Base-by-base conservation (phyloP, 441 rosid species). In the Corymbia calophylla region DNA sequence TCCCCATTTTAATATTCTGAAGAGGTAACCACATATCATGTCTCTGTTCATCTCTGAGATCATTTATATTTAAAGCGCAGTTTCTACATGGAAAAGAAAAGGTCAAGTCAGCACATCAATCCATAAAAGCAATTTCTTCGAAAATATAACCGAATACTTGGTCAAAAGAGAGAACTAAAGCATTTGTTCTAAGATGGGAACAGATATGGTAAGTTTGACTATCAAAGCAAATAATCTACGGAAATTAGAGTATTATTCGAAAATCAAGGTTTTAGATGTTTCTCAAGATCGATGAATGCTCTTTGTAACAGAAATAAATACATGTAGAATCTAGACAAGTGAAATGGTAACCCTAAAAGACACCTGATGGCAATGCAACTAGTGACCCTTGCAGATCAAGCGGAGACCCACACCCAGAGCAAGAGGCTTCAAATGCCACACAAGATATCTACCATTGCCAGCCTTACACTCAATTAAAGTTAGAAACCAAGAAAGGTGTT, bases 21-120 rank as follows among this genome's bases (percentile, higher is more conserved):
- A 98, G 99, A 88, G 97, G 93, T 90, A 96, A 86, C 99, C 99
- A 98, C 96, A 96, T 93, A 88, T 97, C 98, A 87, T 94, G 96
- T 90, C 98, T 95, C 92, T 93, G 95, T 47, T 97, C 96, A 87
- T 94, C 98, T 89, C 96, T 92, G 53, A 94, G 91, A 87, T 95
- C 96, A 64, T 92, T 94, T 88, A 98, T 91, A 90, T 94, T 93
- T 62, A 97, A 91, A 3, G 95, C 91, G 92, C 97, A 97, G 31
- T 92, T 92, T 32, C 99, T 97, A 94, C 66, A 91, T 86, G 89
- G 58, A 82, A 62, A 5, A 77, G 14, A 77, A 39, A 44, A 77
- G 51, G 11, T 44, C 29, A 39, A 53, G 48, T 64, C n/a, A 66
- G 44, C 35, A 27, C 66, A 13, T 89, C 32, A 44, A 77, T 77